Evolutionary conservation across 106 monocot species (phyloP), one percentile per base, ranked within the genome.

Genomic region (Chionographis japonica): DNA sequence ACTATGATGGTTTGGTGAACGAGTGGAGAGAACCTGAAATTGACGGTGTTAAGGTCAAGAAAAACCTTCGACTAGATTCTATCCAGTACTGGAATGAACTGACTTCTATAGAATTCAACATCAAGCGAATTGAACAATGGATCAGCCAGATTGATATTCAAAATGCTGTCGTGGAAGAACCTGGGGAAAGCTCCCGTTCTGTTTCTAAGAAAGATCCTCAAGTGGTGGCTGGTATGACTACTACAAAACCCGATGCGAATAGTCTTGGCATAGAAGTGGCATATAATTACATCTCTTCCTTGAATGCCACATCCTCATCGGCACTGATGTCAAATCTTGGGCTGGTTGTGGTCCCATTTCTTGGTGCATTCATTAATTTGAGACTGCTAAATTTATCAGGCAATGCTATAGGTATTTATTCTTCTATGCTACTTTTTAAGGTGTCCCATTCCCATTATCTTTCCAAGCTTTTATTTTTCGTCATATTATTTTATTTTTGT

Each of bases 121-220:
- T 76, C 15, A 83, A 50, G 61, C 72, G 87, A 62, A 83, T 94
- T 27, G 77, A 90, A 58, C 81, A 88, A 19, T 94, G 94, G 94
- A 83, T 94, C 18, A 77, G 69, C 56, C 80, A 87, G 72, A 85
- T 94, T 66, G 85, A 85, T 57, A 62, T 88, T 65, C 50, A 71
- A n/a, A 67, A 65, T 75, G 37, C 13, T 37, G 56, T 61, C 53
- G 62, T 85, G 19, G 70, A 85, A 72, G 88, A 88, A 65, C 49
- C 40, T 19, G 79, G 71, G 27, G 83, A 90, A 72, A 60, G 70
- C 52, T 72, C 65, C 12, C 53, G 16, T 46, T 52, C 68, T 57
- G 58, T 38, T 62, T 52, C 54, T 9, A 42, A 52, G 27, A 60
- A 63, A 49, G 77, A 77, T 52, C 38, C 39, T 15, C 62, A 74